Evolutionary conservation across 257 asterid genomes (phyloP), one percentile per base, ranked within the genome.

Genomic region (Nicotiana undulata): DNA sequence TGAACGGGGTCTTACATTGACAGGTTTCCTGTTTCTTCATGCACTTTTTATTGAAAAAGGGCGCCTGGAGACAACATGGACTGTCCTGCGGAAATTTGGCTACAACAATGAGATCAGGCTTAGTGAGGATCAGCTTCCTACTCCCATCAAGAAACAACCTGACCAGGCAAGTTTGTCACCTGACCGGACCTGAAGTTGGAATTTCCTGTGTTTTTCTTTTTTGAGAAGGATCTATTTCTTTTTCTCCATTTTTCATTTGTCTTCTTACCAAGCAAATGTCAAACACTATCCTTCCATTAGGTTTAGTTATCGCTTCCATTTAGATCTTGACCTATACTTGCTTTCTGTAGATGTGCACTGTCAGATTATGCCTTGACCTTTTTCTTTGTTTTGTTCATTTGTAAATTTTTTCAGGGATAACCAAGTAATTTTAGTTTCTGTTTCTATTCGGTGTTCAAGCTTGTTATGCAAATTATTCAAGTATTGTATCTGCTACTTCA

Each of bases 11-110:
- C 98, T 96, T 85, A 96, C 99, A 64, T 90, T 96, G 93, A 88
- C 97, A 0, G 99, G 99, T 4, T 96, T 96, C 89, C 90, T 96
- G 79, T 96, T 96, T 88, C 98, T 96, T 75, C 99, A 96, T 85
- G 97, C 98, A 31, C 93, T 96, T 81, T 96, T 94, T 85, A 94
- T 96, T 77, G 98, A 92, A 89, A 94, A 94, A 87, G 98, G 98
- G 82, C 94, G 97, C 60, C 76, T 94, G 86, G 98, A 94, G 90
- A 96, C 98, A 75, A 94, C 98, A 22, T 96, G 99, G 99, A 92
- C 98, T 32, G 98, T 96, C 82, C 91, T 96, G 29, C 88, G 99
- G 87, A 94, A 96, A 86, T 96, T 94, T 80, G 99, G 99, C 51
- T 96, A 96, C 85, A 94, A 94, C 85, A 93, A 96, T 84, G 99